Evolutionary conservation across 495 filamentous ascomycete genomes (phyloP).

Genomic region (Cryomyces minteri): DNA sequence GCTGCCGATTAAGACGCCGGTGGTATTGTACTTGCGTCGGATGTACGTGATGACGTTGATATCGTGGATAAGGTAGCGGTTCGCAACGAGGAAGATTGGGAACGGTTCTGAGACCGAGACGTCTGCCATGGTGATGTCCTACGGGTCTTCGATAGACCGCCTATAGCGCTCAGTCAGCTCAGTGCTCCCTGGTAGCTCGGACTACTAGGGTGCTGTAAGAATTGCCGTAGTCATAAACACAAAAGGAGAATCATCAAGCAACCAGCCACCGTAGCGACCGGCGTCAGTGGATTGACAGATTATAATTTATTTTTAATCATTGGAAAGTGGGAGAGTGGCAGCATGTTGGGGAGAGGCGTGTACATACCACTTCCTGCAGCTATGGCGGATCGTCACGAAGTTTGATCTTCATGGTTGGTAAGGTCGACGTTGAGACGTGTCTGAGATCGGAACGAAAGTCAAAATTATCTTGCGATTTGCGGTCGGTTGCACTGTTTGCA

Average conservation of each 20-base stretch:
- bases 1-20: slow-evolving; percentile 70
- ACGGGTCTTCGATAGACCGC: background rate
- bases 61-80: slow-evolving; percentile 80
- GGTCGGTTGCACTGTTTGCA: too few species aligned
- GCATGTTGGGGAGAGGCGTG: too few species aligned
- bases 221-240: slow-evolving; percentile 12
- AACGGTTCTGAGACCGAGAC: slow-evolving; percentile 27
- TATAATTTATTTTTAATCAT: slow-evolving; percentile 52
- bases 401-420: too few species aligned
- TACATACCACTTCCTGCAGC: too few species aligned
- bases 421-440: too few species aligned
- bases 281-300: slow-evolving; percentile 88
- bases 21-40: slow-evolving; percentile 66
- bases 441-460: too few species aligned
- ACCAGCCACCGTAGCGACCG: background rate
- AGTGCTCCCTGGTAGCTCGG: background rate
- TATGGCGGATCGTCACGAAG: too few species aligned
- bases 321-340: slow-evolving; percentile 9
- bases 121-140: slow-evolving; percentile 11
- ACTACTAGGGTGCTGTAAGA: background rate
- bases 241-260: slow-evolving; percentile 2
- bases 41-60: slow-evolving; percentile 61
- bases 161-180: background rate
- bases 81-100: slow-evolving; percentile 65
- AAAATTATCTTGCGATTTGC: too few species aligned